These are phyloP conservation scores for Rhinocladiella mackenziei DNA, from an alignment of 2,329 filamentous ascomycete species.

Conservation along the genomic window DNA sequence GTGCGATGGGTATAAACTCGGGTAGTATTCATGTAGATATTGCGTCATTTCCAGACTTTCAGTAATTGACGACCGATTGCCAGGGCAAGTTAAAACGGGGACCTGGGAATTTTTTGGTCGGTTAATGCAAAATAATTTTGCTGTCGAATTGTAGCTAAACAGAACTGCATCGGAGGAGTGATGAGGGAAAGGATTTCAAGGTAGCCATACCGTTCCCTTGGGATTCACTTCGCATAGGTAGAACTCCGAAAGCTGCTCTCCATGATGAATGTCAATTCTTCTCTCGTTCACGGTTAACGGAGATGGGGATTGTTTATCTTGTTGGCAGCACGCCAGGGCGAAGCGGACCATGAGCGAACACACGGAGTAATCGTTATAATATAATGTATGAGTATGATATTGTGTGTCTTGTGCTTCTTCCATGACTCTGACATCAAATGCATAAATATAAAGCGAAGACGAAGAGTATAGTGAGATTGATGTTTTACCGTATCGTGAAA, in stretches of 20 bases:
- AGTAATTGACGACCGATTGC: not conserved
- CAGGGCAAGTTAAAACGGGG: not conserved
- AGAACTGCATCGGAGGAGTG: too few species aligned
- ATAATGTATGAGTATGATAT: conserved; percentile 4
- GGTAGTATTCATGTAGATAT: not conserved
- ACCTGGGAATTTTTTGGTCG: not conserved
- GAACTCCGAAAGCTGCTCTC: conserved; percentile 4
- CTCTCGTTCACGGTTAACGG: not conserved
- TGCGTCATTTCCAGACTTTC: conserved; percentile 6
- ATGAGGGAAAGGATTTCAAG: too few species aligned
- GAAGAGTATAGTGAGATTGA: too few species aligned
- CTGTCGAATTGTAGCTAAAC: too few species aligned
- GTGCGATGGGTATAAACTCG: not conserved
- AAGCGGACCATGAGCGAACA: conserved; percentile 7
- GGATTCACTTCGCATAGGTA: conserved; percentile 9
- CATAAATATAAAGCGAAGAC: too few species aligned
- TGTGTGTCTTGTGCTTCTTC: too few species aligned
- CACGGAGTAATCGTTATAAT: conserved; percentile 7
- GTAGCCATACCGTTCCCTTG: conserved; percentile 1
- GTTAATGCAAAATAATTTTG: too few species aligned
- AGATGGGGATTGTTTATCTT: not conserved
- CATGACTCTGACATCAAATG: too few species aligned
- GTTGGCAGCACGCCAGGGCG: not conserved
- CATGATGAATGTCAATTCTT: conserved; percentile 3
- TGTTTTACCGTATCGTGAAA: too few species aligned